Conservation (phyloP, 768 basidiomycete genomes). For the Russula lepida region DNA sequence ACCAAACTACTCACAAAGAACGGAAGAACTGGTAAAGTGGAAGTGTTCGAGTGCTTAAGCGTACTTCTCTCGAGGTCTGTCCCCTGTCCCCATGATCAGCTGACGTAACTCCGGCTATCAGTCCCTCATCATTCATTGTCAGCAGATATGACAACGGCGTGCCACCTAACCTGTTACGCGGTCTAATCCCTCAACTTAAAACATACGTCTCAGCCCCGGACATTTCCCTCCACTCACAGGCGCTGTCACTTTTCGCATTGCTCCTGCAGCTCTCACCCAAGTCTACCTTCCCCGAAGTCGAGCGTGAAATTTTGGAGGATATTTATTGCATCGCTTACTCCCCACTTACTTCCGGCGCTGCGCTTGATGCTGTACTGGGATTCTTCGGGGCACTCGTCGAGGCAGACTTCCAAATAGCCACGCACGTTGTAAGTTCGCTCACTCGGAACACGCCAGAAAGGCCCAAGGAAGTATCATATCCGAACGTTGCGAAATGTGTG, state of each 20-base stretch:
- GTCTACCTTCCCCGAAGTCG: constrained; percentile 67
- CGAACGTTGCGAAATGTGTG: constrained; percentile 79
- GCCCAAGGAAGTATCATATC: constrained; percentile 46
- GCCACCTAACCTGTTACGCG: constrained; percentile 50
- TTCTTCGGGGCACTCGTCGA: constrained; percentile 80
- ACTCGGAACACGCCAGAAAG: constrained; percentile 59
- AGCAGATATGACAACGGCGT: constrained; percentile 42
- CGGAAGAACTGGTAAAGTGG: constrained; percentile 67
- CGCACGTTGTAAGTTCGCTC: constrained; percentile 71
- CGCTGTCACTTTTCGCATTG: constrained; percentile 55
- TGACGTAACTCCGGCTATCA: constrained; percentile 30
- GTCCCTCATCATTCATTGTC: constrained; percentile 25
- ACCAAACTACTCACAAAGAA: constrained; percentile 69
- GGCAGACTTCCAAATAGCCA: constrained; percentile 76
- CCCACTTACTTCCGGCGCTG: constrained; percentile 63
- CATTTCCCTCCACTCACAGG: constrained; percentile 68
- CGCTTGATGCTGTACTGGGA: constrained; percentile 70
- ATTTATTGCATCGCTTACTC: constrained; percentile 71
- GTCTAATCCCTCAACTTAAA: constrained; percentile 66
- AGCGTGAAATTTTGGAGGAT: constrained; percentile 54
- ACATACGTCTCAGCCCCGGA: constrained; percentile 67
- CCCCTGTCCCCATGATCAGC: not conserved
- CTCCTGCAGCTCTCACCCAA: constrained; percentile 60
- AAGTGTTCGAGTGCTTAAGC: constrained; percentile 71
- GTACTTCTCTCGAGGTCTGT: constrained; percentile 58